Evolutionary conservation across 208 protist species (phyloP), one percentile per base, ranked within the genome.

Genomic region (Polymyxa betae): DNA sequence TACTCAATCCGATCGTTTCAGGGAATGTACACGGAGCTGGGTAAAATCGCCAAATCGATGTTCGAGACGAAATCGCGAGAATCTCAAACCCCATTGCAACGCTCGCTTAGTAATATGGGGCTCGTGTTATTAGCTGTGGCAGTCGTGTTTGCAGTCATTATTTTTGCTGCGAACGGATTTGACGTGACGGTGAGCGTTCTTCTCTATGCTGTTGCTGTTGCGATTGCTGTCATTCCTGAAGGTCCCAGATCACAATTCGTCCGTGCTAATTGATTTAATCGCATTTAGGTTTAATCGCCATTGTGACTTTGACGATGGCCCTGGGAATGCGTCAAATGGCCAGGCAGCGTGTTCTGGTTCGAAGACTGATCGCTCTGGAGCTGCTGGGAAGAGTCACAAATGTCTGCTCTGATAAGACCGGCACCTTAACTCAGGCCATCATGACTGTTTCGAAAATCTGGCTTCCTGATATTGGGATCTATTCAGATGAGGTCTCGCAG

Each of bases 331-430:
- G 95, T 46, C n/a, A 77, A 45, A 99, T 99, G 98, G 97, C 98
- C 29, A 94, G 95, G n/a, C 93, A 97, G 52, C 97, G 98, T 72
- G 97, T 97, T 0, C 92, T 98, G 29, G 97, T 98, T 0, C 95
- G 96, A 29, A 95, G 97, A 54, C 94, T 99, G 0, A 96, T 96
- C 32, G 97, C 97, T 40, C 97, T 99, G 12, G 97, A 99, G 93
- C 99, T 97, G 20, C 95, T 99, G 16, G 98, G 98, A 38, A 96
- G 96, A 66, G 98, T 96, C 91, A 98, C 97, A 38, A 96, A 98
- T 24, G 99, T 99, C 92, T 99, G 98, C 94, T 98, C 96, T 0
- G 98, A 99, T 94, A 99, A 99, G 93, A 99, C 98, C 0, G 98
- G 98, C 12, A 99, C 98, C 0, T 95, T 99, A 43, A 99, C 98